Evolutionary conservation across 176 grass and related monocot genomes (phyloP).

Genomic region (Oryza longistaminata): DNA sequence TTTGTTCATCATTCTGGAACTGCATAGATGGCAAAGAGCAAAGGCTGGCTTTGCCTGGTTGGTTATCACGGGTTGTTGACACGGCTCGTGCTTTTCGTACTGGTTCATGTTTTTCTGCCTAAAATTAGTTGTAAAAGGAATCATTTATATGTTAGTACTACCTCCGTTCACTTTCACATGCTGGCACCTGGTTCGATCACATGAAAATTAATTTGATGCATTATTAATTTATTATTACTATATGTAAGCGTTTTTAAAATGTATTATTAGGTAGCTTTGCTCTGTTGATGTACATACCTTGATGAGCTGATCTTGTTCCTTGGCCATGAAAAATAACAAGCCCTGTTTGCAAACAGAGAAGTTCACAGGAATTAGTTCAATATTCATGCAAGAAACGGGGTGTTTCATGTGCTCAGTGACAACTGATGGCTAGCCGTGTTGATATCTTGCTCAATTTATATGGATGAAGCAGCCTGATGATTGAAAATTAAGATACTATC

Average conservation of each 20-base stretch:
- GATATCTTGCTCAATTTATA: background rate
- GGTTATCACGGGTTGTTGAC: background rate
- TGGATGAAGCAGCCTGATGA: background rate
- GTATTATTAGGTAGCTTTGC: background rate
- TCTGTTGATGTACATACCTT: background rate
- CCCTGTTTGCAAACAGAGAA: background rate
- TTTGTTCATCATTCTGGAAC: background rate
- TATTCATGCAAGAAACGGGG: background rate
- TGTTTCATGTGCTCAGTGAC: background rate
- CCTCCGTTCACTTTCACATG: too few relatives aligned
- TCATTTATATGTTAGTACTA: too few relatives aligned
- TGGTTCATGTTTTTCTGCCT: background rate
- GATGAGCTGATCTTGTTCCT: background rate
- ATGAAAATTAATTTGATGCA: background rate
- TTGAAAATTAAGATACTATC: background rate
- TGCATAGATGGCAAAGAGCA: background rate
- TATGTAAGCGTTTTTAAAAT: too few relatives aligned
- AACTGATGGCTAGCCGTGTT: background rate
- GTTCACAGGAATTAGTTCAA: background rate
- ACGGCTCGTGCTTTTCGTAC: background rate
- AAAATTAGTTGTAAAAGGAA: too few relatives aligned
- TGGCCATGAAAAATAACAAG: background rate
- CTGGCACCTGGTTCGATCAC: background rate
- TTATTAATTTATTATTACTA: background rate
- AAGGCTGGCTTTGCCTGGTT: background rate